Base-by-base conservation (phyloP, 148 eudicot genomes). In the Silene conica region DNA sequence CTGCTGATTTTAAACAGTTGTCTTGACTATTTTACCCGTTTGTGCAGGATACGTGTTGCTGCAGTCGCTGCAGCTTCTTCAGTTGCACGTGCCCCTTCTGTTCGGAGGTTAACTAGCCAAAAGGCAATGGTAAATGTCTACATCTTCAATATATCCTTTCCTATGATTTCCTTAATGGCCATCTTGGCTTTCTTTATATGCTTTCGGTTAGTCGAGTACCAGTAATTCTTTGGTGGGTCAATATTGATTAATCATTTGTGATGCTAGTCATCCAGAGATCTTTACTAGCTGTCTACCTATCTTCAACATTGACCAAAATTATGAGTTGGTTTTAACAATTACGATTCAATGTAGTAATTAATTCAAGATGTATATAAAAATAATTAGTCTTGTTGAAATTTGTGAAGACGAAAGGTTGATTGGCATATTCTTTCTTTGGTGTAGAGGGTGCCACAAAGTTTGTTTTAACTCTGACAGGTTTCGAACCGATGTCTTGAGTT, bases 51-150 rank as follows among this genome's bases (percentile, higher is more conserved):
- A 85, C 97, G 98, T 41, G 98, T 95, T 63, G 98, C 92, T 75
- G 98, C 98, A 60, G 98, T 91, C 72, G 98, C 98, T 59, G 98
- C 98, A 65, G 98, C 98, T 78, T 87, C 97, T 63, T 91, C 90
- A 34, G 54, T 95, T 74, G 93, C 97, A 12, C 96, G 98, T 3
- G 82, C 86, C 62, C 98, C 98, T 74, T 95, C 98, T 55, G 63
- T 77, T 79, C 81, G 96, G 71, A 87, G 97, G 83, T 71, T 92
- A 83, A 80, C 86, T 61, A 82, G 75, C 81, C 82, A 80, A 56
- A 93, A 93, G 74, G 88, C 74, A 67, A 68, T 83, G 69, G 98
- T 94, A 80, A 86, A 97, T 87, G 55, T 13, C 76, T 57, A 43
- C 25, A 13, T 62, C 6, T 46, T 18, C 54, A 18, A 14, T 13